Evolutionary conservation across 495 filamentous ascomycete species (phyloP).

Genomic region (Lasiosphaeris hirsuta): DNA sequence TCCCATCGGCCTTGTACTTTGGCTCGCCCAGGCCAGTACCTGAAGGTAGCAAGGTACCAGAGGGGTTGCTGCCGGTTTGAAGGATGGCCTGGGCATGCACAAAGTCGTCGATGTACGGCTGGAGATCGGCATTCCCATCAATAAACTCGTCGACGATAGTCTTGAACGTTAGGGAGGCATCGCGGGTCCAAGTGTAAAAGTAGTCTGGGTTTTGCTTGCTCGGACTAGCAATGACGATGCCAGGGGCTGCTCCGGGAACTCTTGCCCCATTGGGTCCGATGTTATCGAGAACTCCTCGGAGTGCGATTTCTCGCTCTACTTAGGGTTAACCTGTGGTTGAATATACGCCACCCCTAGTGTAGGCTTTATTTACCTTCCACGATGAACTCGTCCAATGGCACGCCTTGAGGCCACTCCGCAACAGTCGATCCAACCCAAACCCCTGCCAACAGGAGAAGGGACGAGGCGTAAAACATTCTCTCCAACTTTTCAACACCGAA

Average conservation of each 20-base stretch:
- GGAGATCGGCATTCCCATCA: constrained; percentile 45
- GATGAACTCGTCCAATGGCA: constrained; percentile 50
- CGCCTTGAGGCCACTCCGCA: constrained; percentile 12
- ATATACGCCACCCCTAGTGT: not conserved
- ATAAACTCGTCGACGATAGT: constrained; percentile 56
- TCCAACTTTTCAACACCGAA: too few relatives aligned
- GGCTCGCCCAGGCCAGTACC: constrained; percentile 51
- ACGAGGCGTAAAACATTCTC: too few relatives aligned
- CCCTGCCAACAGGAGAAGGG: too few relatives aligned
- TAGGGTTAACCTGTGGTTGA: not conserved
- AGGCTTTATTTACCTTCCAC: constrained; percentile 25
- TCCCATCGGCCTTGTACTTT: constrained; percentile 42
- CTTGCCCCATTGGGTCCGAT: constrained; percentile 53
- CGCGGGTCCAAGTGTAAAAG: constrained; percentile 66
- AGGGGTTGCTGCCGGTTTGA: constrained; percentile 57
- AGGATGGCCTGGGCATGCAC: constrained; percentile 54
- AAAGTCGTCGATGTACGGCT: constrained; percentile 52
- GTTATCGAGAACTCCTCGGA: constrained; percentile 51
- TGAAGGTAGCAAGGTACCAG: constrained; percentile 44
- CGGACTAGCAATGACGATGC: constrained; percentile 60
- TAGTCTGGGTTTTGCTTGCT: constrained; percentile 53
- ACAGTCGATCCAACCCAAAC: too few relatives aligned
- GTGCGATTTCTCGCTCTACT: constrained; percentile 45
- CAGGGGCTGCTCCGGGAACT: constrained; percentile 42
- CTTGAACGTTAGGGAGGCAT: constrained; percentile 60